Evolutionary conservation across 2,329 filamentous ascomycete species (phyloP), one percentile per base, ranked within the genome.

Genomic region (Lecanicillium sp.): DNA sequence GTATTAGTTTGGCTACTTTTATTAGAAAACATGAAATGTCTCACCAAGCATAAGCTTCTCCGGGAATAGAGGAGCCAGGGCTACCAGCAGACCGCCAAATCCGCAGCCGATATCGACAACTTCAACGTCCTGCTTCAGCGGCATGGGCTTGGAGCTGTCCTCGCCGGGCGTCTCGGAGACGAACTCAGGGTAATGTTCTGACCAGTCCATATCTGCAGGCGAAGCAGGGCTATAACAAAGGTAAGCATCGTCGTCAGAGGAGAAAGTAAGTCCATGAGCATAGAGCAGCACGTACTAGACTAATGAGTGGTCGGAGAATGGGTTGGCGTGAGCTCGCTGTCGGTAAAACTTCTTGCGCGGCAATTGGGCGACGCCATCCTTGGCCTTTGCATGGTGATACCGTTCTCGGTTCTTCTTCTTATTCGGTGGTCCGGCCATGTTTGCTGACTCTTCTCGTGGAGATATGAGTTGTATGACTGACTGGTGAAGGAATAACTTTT

Each of bases 51-150:
- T 79, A 45, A 97, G 66, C 1, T 81, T 87, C 25, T 92, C 74
- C 4, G 92, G 90, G 52, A 96, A 68, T 30, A 81, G 69, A 1
- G 89, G 87, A 11, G 86, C 81, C 33, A 98, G 73, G 5, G 87
- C 89, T 47, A 97, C 83, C 4, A 94, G 72, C 41, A 98, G 69
- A 6, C 92, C 92, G 33, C 92, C 92, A 59, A 95, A 98, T 5
- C 92, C 92, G 59, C 92, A 98, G 18, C 92, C 92, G 57, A 98
- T 96, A 64, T 98, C 92, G 47, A 90, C 88, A 33, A 98, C 79
- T 57, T 96, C 88, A 33, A 98, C 82, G 44, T 87, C 72, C 57
- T 84, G 82, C 29, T 42, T 54, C 34, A 63, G 43, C 20, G 47
- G 53, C 30, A 29, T 48, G 28, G 56, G 51, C 37, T 50, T 46